Base-by-base conservation (phyloP, 192 early-diverging fungal genomes). In the Linderina pennispora region DNA sequence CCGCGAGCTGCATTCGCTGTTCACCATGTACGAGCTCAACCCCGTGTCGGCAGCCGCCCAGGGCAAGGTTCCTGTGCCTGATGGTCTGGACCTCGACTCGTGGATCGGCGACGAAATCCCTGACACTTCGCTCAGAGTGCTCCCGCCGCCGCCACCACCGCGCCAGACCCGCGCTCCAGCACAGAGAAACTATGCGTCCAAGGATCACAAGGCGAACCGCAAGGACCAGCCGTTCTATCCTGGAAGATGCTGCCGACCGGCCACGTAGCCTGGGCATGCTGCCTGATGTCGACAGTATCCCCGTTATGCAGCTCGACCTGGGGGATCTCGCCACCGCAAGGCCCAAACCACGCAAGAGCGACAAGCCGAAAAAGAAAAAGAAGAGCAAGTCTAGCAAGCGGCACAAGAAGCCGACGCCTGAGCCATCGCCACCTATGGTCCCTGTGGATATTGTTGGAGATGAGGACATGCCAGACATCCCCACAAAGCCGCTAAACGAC, bases 21-120 rank as follows among this genome's bases (percentile, higher is more conserved):
- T 87, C 57, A 80, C 88, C 45, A 75, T 62, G 8, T 89, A 85
- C 40, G 94, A 92, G 33, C 74, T 98, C 13, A 94, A 91, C 41
- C 92, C 92, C 1, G 90, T 98, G 0, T 89, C 89, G 11, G 76
- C 83, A 3, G 87, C 86, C 31, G 94, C 94, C 0, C 94, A 98
- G 65, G 78, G 76, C 47, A 86, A 88, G 55, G 91, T 98, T 1
- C 87, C 90, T 14, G 62, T 95, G 3, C 91, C 91, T 7, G 85
- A 89, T 6, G 89, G 83, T 8, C 56, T 98, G 32, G 88, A 93
- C 58, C 62, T 96, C 19, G 90, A 93, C 43, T 50, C 78, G 7
- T 84, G 80, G 83, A 90, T 92, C 40, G 76, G 80, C 47, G 81
- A 83, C 2, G 81, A 86, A 11, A 74, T 88, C 16, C 85, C 82